Conservation (phyloP, 345 rosid genomes). For the Raphanus raphanistrum region DNA sequence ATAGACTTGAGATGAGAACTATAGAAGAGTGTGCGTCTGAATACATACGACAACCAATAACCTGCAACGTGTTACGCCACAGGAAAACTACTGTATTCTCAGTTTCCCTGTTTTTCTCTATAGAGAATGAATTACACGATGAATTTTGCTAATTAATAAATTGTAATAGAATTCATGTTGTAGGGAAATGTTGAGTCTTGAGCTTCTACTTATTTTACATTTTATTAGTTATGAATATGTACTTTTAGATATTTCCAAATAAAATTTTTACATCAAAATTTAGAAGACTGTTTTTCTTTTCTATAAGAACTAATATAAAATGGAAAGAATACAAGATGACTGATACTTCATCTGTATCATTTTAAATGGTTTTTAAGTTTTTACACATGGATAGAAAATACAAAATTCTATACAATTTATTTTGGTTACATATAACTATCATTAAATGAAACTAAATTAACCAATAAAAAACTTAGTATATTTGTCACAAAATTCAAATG, state of each 20-base stretch:
- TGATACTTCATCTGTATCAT: too few relatives aligned
- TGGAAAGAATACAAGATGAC: neutral
- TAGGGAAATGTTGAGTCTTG: neutral
- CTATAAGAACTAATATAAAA: neutral
- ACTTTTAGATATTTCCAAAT: neutral
- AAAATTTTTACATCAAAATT: neutral
- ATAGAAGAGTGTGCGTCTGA: conserved; percentile 17
- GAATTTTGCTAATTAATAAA: neutral
- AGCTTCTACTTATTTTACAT: neutral
- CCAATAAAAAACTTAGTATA: too few relatives aligned
- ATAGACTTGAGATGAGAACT: conserved; percentile 23
- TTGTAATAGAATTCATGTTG: conserved; percentile 1
- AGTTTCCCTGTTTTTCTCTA: neutral
- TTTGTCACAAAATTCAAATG: too few relatives aligned
- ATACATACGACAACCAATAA: conserved; percentile 24
- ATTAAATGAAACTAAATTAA: too few relatives aligned
- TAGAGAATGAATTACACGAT: neutral
- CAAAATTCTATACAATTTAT: too few relatives aligned
- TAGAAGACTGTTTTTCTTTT: neutral
- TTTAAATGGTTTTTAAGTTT: too few relatives aligned
- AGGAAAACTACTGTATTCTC: conserved; percentile 7
- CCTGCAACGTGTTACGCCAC: conserved; percentile 23
- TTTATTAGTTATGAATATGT: too few relatives aligned
- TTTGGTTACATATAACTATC: too few relatives aligned
- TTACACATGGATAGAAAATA: too few relatives aligned